Evolutionary conservation across 2,329 filamentous ascomycete species (phyloP), one percentile per base, ranked within the genome.

Genomic region (Clarireedia sp.): DNA sequence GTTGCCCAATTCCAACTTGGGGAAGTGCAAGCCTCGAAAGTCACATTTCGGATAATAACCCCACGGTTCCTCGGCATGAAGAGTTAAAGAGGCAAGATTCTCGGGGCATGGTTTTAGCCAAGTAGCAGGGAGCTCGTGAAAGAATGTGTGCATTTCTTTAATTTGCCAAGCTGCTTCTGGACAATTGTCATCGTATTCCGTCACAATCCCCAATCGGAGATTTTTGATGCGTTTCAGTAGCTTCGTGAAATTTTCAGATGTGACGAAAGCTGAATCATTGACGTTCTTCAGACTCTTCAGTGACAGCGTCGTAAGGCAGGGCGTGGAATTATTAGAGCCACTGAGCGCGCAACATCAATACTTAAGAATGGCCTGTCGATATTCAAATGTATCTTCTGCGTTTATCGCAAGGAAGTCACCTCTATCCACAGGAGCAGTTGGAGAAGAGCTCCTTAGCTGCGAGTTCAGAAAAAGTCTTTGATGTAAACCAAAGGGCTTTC

Each of bases 281-380:
- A 44, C 12, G 17, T 58, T 58, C 17, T 56, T 51, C 9, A 60
- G 48, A 33, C 58, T 49, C 33, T 56, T 56, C 17, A 60, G 16
- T 3, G 41, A 44, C 7, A 60, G 26, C 7, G 54, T 47, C 2
- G 19, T 48, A 16, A 51, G 21, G 8, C 36, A 1, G 8, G 24
- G 14, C n/a, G 49, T 51, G 6, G 54, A 43, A 37, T 48, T 4
- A n/a, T 36, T 5, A 5, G n/a, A 17, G 17, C 52, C 21, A 38
- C 55, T 53, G 17, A 60, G 40, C 3, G 51, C 19, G 0, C 19
- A 36, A 23, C 56, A 60, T 2, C 57, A 16, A 3, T 16, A 38
- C 9, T 33, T 24, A 17, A 58, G 26, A 9, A 55, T 26, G 5
- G 45, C 33, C 17, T 46, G 29, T 12, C 48, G 46, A 46, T 50